Evolutionary conservation across 2,329 filamentous ascomycete species (phyloP).

Genomic region (Diaporthe longicolla): DNA sequence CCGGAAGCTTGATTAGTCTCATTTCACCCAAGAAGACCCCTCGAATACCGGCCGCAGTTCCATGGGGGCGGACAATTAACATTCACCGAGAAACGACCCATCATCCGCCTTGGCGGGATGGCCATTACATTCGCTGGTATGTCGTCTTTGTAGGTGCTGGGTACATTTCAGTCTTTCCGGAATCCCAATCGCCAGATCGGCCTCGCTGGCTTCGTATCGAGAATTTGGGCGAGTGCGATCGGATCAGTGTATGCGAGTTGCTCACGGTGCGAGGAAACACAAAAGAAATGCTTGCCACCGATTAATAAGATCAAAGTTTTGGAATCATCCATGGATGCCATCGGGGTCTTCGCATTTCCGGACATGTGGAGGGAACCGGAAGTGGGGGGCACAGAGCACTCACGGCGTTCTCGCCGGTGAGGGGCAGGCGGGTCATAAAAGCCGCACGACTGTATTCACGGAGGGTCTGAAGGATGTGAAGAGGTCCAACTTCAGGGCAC

Average conservation of each 20-base stretch:
- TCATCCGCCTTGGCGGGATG: too few species aligned
- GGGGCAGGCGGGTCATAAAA: neutral
- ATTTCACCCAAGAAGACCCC: neutral
- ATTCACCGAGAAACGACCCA: too few species aligned
- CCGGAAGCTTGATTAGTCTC: neutral
- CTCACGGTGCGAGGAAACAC: neutral
- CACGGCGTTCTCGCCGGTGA: slow-evolving; percentile 19
- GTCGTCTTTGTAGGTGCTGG: too few species aligned
- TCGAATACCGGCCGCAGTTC: too few species aligned
- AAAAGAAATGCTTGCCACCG: neutral
- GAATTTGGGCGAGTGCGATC: too few species aligned
- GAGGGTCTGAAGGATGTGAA: neutral
- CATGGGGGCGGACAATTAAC: neutral
- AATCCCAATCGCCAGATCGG: too few species aligned
- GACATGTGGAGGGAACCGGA: neutral
- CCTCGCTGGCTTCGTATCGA: too few species aligned
- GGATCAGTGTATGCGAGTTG: neutral
- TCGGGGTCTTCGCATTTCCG: too few species aligned
- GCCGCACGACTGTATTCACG: neutral
- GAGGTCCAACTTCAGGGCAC: neutral
- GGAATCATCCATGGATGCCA: neutral
- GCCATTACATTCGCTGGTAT: too few species aligned
- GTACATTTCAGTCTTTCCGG: too few species aligned
- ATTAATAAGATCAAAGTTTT: neutral
- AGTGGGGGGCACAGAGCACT: neutral